Base-by-base conservation (phyloP, 2,329 filamentous ascomycete genomes). In the Fonsecaea erecta region DNA sequence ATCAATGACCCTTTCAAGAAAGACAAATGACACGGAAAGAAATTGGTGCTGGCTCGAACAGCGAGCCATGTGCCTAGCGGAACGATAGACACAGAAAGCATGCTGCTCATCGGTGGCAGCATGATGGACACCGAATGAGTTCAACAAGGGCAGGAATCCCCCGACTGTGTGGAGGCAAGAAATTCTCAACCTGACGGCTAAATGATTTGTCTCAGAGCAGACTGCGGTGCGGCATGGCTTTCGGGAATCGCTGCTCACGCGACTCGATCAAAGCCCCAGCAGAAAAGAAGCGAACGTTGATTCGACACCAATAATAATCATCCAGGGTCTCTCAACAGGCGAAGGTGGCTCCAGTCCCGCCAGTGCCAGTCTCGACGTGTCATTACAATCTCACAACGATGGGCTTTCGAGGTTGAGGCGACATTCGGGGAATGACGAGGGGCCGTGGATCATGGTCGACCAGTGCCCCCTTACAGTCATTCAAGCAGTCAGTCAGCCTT, bases 361-460 rank as follows among this genome's bases (percentile, higher is more conserved):
- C 8, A 4, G 18, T 24, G 0, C 21, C 11, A 18, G 21, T 21
- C n/a, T 24, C 7, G 3, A 24, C n/a, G 9, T 24, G 43, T 48
- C 43, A 48, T 48, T 48, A 48, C 43, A 48, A 9, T 1, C 7
- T 48, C 43, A 48, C 5, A 48, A 48, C 43, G 16, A 48, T 3
- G 43, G 18, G 5, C 24, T n/a, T 24, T 48, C 18, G 28, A 30
- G 18, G 21, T 48, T 16, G 43, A 48, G 43, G 43, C 43, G 43
- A 48, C 21, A 24, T 4, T 48, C 43, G 43, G 43, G 43, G 43
- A 48, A 48, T 48, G 43, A 48, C 43, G 43, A 48, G 24, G 43
- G 14, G 8, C 28, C 28, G 8, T 30, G 28, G 8, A 3, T 16
- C 5, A 40, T n/a, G 37, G 37, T 40, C 37, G 37, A 40, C 37